phyloP scores from a whole-genome alignment of 73 alveolate species.

The Tetrahymena borealis region DNA sequence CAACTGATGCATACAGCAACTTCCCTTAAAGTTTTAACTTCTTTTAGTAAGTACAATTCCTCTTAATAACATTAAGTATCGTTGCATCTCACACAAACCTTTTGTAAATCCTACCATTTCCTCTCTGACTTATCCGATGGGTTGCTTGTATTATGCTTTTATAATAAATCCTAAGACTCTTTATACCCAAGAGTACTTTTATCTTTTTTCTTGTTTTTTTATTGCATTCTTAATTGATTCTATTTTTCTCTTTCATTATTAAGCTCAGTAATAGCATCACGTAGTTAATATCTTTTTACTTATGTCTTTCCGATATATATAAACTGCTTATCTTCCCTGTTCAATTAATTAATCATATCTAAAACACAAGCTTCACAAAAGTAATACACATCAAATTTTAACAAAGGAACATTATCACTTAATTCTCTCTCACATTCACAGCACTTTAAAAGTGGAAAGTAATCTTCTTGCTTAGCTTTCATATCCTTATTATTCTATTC shows the following conservation, averaged over 20 bases:
- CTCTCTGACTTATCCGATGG: neutral
- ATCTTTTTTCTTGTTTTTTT: neutral
- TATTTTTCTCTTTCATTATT: neutral
- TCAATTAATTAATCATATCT: neutral
- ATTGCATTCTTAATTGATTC: neutral
- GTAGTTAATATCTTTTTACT: neutral
- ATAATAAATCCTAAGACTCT: neutral
- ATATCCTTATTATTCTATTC: neutral
- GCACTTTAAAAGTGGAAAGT: neutral
- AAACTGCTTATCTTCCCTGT: neutral
- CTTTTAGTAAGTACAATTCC: neutral
- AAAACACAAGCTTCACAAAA: neutral
- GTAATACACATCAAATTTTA: neutral
- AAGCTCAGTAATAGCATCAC: neutral
- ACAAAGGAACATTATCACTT: neutral
- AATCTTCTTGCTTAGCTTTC: neutral
- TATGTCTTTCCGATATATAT: neutral
- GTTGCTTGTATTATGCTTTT: neutral
- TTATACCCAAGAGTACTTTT: neutral
- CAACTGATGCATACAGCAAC: neutral
- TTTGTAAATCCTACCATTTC: neutral
- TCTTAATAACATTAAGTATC: neutral
- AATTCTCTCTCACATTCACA: constrained; percentile 3
- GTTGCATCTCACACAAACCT: neutral
- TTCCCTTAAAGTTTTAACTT: neutral